Conservation (phyloP, 306 rosid species). For the Quercus ilex region DNA sequence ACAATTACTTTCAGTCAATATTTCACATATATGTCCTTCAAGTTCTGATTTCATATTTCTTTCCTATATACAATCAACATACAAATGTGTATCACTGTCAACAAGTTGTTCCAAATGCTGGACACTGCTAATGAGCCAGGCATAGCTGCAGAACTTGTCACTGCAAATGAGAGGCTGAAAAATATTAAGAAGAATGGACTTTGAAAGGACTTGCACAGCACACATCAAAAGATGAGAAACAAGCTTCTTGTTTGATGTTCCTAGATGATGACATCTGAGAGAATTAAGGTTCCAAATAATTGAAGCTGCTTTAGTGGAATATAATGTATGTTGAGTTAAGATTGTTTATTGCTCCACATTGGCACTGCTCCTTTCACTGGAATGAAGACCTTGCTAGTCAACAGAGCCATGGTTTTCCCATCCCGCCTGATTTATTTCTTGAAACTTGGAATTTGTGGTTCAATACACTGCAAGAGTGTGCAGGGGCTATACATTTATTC, state of each 20-base stretch:
- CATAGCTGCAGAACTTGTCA: too few relatives aligned
- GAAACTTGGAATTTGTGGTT: not conserved
- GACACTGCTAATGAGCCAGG: too few relatives aligned
- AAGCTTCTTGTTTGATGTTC: too few relatives aligned
- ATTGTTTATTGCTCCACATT: not conserved
- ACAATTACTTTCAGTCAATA: not conserved
- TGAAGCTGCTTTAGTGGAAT: not conserved
- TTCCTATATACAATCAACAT: not conserved
- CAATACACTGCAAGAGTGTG: not conserved
- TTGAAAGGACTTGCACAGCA: constrained; percentile 26
- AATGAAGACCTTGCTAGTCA: too few relatives aligned
- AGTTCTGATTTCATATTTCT: not conserved
- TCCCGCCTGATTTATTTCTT: not conserved
- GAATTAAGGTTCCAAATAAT: not conserved
- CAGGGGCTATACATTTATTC: not conserved
- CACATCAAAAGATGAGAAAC: not conserved
- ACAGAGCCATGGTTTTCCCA: not conserved
- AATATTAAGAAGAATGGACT: constrained; percentile 49
- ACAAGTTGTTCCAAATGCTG: too few relatives aligned
- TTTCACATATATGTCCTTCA: not conserved
- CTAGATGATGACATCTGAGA: too few relatives aligned
- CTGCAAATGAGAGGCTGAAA: not conserved
- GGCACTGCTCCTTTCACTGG: too few relatives aligned
- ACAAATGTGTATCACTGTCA: constrained; percentile 13
- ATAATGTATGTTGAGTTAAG: not conserved